phyloP scores from a whole-genome alignment of 345 rosid genomes.

The Lenwebbia sp. region DNA sequence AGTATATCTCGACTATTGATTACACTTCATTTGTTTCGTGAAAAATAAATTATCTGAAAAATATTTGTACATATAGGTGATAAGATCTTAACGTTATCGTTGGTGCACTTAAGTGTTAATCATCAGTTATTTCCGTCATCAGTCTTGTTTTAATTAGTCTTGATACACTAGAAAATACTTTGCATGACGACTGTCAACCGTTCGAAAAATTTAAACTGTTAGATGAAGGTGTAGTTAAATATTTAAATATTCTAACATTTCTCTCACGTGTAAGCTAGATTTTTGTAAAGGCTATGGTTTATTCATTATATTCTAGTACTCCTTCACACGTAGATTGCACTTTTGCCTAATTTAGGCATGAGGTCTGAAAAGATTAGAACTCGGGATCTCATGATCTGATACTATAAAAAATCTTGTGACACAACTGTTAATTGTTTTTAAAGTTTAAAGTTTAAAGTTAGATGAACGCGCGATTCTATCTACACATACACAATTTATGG shows the following conservation, averaged over 20 bases:
- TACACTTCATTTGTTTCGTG: not conserved
- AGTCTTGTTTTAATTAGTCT: not conserved
- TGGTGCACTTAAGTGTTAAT: not conserved
- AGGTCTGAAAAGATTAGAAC: not conserved
- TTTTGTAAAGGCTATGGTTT: accelerated
- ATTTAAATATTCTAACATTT: accelerated
- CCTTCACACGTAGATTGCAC: accelerated
- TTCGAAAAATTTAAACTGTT: not conserved
- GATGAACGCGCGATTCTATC: accelerated
- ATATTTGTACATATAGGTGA: not conserved
- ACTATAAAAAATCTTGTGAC: not conserved
- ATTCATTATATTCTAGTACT: accelerated
- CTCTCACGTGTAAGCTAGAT: accelerated
- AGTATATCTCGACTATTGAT: not conserved
- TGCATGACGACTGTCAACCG: no score
- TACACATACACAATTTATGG: not conserved
- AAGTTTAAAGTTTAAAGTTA: no score
- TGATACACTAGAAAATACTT: no score
- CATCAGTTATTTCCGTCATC: not conserved
- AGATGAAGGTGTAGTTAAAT: accelerated
- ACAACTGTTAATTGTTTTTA: no score
- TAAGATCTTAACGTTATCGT: not conserved
- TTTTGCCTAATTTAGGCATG: accelerated
- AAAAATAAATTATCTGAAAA: no score
- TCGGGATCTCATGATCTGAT: not conserved